Evolutionary conservation across 176 grass and related monocot species (phyloP), one percentile per base, ranked within the genome.

Genomic region (Tillandsia leiboldiana): DNA sequence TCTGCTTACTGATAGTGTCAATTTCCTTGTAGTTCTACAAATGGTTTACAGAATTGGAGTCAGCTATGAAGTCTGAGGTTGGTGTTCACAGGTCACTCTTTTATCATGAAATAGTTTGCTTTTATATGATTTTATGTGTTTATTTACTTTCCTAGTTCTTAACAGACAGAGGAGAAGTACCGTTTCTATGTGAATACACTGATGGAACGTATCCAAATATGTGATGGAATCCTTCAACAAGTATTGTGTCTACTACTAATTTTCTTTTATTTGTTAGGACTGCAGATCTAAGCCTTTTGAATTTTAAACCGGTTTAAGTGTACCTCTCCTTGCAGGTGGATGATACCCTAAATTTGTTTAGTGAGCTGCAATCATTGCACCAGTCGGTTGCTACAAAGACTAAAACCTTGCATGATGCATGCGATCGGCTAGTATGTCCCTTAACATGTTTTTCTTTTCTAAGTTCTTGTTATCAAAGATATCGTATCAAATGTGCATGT

Each of bases 61-160:
- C 89, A 51, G 83, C 79, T 71, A 96, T 92, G 93, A 96, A 96
- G 77, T 96, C 83, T 65, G 93, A 96, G 93, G 88, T 96, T 74
- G 75, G 83, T 84, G 63, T 61, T 52, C 11, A 81, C 51, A 26
- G 50, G 77, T 33, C 63, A 26, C 51, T 81, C 72, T 63, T 72
- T 49, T 64, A 26, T 72, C 28, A 65, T 28, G 11, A 48, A 11
- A 42, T 42, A 50, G 13, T 73, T 69, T 8, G n/a, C 27, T 77
- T 70, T 71, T 59, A 20, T 51, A 67, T 48, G 51, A 14, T 17
- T 10, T 2, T 12, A 50, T 24, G 1, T 64, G 23, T 63, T 77
- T 67, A 23, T 64, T 54, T 12, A 79, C 11, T 71, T 26, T 80
- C 68, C 71, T 72, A 63, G 22, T 75, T 84, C 48, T 78, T 92